Conservation (phyloP, 441 rosid genomes). For the Adansonia rubrostipa region DNA sequence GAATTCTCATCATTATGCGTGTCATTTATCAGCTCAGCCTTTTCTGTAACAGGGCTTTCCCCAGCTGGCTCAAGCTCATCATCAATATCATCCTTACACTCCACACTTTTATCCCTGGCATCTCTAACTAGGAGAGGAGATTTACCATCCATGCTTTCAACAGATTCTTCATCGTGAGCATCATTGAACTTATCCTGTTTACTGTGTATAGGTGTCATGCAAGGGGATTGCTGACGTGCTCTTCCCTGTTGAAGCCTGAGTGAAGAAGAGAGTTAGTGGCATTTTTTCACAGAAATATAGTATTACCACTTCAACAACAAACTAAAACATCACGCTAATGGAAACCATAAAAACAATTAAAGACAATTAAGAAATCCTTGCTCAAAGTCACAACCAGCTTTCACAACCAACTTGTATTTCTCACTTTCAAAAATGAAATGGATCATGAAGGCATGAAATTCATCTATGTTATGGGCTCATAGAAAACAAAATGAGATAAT, state of each 20-base stretch:
- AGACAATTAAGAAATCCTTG: neutral
- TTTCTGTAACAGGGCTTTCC: slow-evolving; percentile 57
- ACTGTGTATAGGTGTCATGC: slow-evolving; percentile 47
- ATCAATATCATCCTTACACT: slow-evolving; percentile 51
- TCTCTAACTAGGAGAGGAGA: slow-evolving; percentile 53
- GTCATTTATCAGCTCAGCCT: slow-evolving; percentile 44
- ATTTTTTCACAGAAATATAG: neutral
- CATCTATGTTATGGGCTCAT: neutral
- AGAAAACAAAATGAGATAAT: neutral
- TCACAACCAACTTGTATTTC: neutral
- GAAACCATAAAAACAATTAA: neutral
- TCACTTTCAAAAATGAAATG: neutral
- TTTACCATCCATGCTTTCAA: slow-evolving; percentile 64
- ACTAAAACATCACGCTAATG: slow-evolving; percentile 12
- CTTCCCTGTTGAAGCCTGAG: slow-evolving; percentile 45
- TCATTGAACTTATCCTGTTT: slow-evolving; percentile 44
- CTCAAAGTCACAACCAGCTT: slow-evolving; percentile 7
- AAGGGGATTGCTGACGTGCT: slow-evolving; percentile 51
- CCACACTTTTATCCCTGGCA: slow-evolving; percentile 59
- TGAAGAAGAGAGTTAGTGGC: neutral
- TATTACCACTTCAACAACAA: neutral
- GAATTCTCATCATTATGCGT: slow-evolving; percentile 38
- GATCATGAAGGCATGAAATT: slow-evolving; percentile 3
- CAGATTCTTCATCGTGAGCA: slow-evolving; percentile 57
- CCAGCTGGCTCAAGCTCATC: slow-evolving; percentile 42